Evolutionary conservation across 805 yeast genomes (phyloP).

Genomic region (Saccharomycopsis sp.): DNA sequence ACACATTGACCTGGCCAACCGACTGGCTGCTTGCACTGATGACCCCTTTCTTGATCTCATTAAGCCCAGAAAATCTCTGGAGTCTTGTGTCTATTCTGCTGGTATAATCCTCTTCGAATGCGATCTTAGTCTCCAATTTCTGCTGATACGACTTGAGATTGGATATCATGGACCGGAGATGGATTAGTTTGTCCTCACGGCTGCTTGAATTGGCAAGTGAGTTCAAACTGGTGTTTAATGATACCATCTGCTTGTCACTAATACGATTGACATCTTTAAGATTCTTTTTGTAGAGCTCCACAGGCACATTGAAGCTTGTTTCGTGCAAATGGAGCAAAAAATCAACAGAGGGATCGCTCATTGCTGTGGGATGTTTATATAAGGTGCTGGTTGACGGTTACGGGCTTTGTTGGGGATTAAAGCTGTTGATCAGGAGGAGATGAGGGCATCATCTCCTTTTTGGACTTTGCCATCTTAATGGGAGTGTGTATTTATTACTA

Average conservation of each 20-base stretch:
- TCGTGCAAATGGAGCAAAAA: slow-evolving; percentile 19
- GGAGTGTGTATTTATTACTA: too few species aligned
- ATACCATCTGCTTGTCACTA: slow-evolving; percentile 13
- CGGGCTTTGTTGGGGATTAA: too few species aligned
- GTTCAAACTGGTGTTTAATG: not conserved
- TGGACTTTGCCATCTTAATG: too few species aligned
- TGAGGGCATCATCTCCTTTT: too few species aligned
- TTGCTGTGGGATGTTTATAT: too few species aligned
- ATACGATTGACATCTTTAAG: slow-evolving; percentile 18
- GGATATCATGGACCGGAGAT: slow-evolving; percentile 5
- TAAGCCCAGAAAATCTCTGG: slow-evolving; percentile 3
- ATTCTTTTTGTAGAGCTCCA: slow-evolving; percentile 20
- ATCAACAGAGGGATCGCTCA: slow-evolving; percentile 9
- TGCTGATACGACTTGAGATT: slow-evolving; percentile 8
- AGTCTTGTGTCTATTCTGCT: slow-evolving; percentile 11
- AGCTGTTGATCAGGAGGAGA: too few species aligned
- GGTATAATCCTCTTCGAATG: slow-evolving; percentile 12
- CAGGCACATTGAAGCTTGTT: slow-evolving; percentile 14
- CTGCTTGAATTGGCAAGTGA: not conserved
- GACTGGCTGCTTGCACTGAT: not conserved
- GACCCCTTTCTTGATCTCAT: slow-evolving; percentile 2
- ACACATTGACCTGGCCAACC: not conserved
- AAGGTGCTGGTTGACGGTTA: too few species aligned
- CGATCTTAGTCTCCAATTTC: slow-evolving; percentile 14
- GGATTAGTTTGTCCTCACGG: not conserved